phyloP scores from a whole-genome alignment of 108 stramenopile species.

The Skeletonema potamos region DNA sequence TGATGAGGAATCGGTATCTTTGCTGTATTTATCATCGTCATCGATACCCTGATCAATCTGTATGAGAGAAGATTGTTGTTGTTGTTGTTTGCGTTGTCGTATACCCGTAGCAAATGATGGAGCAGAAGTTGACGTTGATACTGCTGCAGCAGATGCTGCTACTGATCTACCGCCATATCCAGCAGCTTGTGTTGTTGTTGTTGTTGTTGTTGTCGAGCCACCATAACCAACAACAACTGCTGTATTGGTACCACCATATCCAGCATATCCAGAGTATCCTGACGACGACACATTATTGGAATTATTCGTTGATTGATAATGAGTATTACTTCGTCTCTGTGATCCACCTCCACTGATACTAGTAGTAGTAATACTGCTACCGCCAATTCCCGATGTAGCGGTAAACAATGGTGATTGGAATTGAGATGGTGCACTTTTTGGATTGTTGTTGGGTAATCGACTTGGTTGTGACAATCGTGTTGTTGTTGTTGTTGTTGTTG shows the following conservation, averaged over 20 bases:
- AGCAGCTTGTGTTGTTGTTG: neutral
- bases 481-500: constrained; percentile 5
- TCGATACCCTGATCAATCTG: constrained; percentile 36
- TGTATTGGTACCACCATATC: constrained; percentile 15
- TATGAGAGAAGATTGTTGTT: constrained; percentile 6
- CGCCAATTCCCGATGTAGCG: constrained; percentile 23
- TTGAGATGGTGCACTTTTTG: constrained; percentile 12
- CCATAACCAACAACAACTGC: neutral
- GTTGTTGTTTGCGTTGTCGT: constrained; percentile 58
- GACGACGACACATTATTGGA: neutral
- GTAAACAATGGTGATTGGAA: constrained; percentile 49
- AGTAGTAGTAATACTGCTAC: neutral
- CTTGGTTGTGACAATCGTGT: constrained; percentile 1
- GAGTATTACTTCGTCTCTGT: neutral
- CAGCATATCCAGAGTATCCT: constrained; percentile 25
- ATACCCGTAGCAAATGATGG: constrained; percentile 48
- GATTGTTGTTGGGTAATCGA: constrained; percentile 9
- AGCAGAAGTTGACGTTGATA: constrained; percentile 15
- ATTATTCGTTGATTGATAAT: neutral
- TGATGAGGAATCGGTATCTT: constrained; percentile 30
- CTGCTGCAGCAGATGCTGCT: neutral
- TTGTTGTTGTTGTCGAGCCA: too few species aligned
- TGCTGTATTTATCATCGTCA: constrained; percentile 37
- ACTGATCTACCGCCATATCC: constrained; percentile 14
- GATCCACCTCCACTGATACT: too few species aligned